Evolutionary conservation across 2,329 filamentous ascomycete genomes (phyloP), one percentile per base, ranked within the genome.

Genomic region (Daldinia sp.): DNA sequence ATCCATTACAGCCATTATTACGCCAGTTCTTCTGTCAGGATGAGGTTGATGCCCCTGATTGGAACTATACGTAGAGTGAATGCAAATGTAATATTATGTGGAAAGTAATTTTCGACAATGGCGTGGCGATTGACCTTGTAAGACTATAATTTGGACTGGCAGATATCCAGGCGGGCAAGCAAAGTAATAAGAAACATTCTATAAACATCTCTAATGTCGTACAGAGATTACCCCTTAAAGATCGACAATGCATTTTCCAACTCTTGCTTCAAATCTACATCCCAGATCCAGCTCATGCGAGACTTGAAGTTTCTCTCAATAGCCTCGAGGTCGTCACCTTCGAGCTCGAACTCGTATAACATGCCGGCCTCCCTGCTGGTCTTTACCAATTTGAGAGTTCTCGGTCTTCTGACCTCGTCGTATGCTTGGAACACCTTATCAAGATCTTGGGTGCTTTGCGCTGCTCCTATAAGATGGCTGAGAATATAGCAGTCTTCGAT

Each of bases 371-470:
- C 78, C 46, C 80, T 80, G 63, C 86, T 88, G 56, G 81, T 87
- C 4, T 80, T 77, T 0, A 88, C 85, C 0, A 88, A 75, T 74
- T 81, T 82, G 65, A 87, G 84, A 7, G 81, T 82, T 7, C 86
- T 77, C 9, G 83, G 80, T 2, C 86, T 78, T 0, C 88, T 79
- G 3, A 83, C 77, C 9, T 75, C 77, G 68, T 89, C 86, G 50
- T 86, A 89, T 0, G 82, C 82, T n/a, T 78, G 77, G 51, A 89
- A 87, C 0, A 80, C 87, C 0, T 78, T 79, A 5, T 81, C 76
- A 0, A 86, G 74, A 6, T 84, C 80, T 0, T 72, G 63, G 0
- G 72, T 66, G 0, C 68, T 76, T 0, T 69, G 72, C 0, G 80
- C 79, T 37, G 84, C 79, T 0, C 80, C 82, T 0, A 90, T 77